Base-by-base conservation (phyloP, 202 grass and related monocot species). In the Zizania palustris region DNA sequence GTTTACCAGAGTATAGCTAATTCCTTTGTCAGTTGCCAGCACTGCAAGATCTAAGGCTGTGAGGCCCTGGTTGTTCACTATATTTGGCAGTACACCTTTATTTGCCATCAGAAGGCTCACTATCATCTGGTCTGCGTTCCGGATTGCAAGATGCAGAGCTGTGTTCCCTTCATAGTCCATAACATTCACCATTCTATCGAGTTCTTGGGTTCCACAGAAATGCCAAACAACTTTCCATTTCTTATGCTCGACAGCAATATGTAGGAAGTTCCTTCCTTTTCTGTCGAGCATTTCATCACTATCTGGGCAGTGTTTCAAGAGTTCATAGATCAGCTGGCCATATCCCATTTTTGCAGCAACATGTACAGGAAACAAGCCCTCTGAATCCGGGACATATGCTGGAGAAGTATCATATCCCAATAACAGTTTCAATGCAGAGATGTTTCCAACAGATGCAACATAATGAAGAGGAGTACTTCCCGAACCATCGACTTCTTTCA, bases 221-320 rank as follows among this genome's bases (percentile, higher is more conserved):
- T 60, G 38, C 72, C 74, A 78, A 70, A 85, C 76, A 72, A 91
- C 64, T 65, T 80, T 70, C 75, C 56, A 66, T 72, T 75, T 80
- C 36, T 86, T 64, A 72, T 77, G 43, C 60, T 77, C 74, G 58
- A 91, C 73, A 50, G 88, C 88, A 81, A 84, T 39, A 75, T 93
- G 85, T 78, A 93, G 74, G 64, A 93, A 91, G 49, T 93, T 93
- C 45, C 79, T 91, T 82, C 91, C 91, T 69, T 88, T 64, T 7
- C 45, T 77, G 59, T 88, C 84, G 8, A 86, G 67, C 70, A 91
- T 75, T 65, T 88, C 82, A 4, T 93, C 88, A 62, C 51, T 74
- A 73, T 91, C 82, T 34, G 82, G 88, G 48, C 85, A 93, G 58
- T 69, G 55, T 65, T 76, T 64, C 15, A 71, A 82, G 56, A 94